Conservation (phyloP, 176 grass and related monocot species). For the Cenchrus fungigraminus region DNA sequence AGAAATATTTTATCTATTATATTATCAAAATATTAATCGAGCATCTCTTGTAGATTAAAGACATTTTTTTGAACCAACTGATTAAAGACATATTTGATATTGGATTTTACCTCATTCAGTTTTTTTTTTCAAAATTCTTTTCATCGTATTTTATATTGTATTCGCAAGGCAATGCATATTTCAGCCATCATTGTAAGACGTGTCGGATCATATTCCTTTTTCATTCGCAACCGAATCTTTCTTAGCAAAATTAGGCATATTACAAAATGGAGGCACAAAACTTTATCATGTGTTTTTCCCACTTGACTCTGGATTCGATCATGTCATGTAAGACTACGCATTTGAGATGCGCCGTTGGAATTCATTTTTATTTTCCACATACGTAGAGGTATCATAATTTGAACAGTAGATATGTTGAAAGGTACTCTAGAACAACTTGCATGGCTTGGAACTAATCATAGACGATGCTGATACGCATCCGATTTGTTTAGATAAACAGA, state of each 20-base stretch:
- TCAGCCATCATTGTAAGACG: background rate
- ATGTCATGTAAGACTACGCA: too few species aligned
- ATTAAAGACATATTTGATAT: too few species aligned
- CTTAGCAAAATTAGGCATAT: background rate
- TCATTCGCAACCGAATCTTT: background rate
- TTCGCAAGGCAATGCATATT: background rate
- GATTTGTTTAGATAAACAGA: background rate
- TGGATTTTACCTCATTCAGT: too few species aligned
- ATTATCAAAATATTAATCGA: background rate
- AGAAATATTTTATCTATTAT: background rate
- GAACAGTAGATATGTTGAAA: background rate
- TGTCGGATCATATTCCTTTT: background rate
- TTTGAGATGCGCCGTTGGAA: too few species aligned
- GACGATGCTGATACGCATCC: background rate
- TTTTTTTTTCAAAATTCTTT: too few species aligned
- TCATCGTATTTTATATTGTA: background rate
- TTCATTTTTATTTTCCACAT: too few species aligned
- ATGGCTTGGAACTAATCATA: background rate
- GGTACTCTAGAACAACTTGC: background rate
- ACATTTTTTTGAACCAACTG: too few species aligned
- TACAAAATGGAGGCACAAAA: too few species aligned
- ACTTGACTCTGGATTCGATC: background rate
- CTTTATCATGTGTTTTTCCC: too few species aligned
- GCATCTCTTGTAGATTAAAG: too few species aligned
- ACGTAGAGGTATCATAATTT: too few species aligned